A percentile compares a stretch with the other conserved stretches of the same genome.
These are phyloP conservation scores for Aspergillus indologenus DNA, from an alignment of 495 filamentous ascomycete genomes.

Conservation along the genomic window DNA sequence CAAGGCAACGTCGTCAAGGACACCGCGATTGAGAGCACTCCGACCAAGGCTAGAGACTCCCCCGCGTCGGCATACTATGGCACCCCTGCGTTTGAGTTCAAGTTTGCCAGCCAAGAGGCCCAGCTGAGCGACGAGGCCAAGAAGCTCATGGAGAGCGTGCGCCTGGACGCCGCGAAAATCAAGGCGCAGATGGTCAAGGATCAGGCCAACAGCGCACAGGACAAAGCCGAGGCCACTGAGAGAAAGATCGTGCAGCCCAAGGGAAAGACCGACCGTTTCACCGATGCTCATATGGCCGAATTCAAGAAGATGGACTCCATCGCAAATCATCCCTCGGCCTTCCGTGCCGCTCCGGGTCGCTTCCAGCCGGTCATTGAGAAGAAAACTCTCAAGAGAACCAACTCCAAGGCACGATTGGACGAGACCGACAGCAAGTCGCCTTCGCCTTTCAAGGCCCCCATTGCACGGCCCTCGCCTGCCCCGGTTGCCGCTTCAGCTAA, in stretches of 20 bases:
- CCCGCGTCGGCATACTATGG: conserved; percentile 39
- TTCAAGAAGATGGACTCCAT: conserved; percentile 99
- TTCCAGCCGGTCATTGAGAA: conserved; percentile 43
- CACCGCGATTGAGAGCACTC: conserved; percentile 32
- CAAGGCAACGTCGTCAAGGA: conserved; percentile 39
- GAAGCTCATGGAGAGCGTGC: conserved; percentile 72
- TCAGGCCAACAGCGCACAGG: conserved; percentile 41
- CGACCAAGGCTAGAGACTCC: conserved; percentile 42
- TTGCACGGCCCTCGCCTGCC: conserved; percentile 34
- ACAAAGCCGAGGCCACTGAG: conserved; percentile 34
- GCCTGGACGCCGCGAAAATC: conserved; percentile 64
- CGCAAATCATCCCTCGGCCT: conserved; percentile 74
- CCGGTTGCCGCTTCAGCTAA: conserved; percentile 44
- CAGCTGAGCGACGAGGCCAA: conserved; percentile 72
- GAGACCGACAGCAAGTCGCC: conserved; percentile 45
- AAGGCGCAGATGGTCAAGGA: conserved; percentile 61
- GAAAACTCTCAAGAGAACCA: conserved; percentile 66
- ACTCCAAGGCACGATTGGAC: conserved; percentile 71
- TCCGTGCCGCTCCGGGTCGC: conserved; percentile 61
- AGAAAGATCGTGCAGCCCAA: conserved; percentile 77
- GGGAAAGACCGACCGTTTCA: conserved; percentile 73
- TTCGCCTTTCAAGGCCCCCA: conserved; percentile 27
- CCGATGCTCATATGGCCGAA: conserved; percentile 75
- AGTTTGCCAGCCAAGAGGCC: conserved; percentile 54
- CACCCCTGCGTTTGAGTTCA: conserved; percentile 73